Percentiles rank a stretch among this genome's conserved stretches.
These are phyloP conservation scores for Suillus subaureus DNA, from an alignment of 768 basidiomycete species.

Conservation along the genomic window DNA sequence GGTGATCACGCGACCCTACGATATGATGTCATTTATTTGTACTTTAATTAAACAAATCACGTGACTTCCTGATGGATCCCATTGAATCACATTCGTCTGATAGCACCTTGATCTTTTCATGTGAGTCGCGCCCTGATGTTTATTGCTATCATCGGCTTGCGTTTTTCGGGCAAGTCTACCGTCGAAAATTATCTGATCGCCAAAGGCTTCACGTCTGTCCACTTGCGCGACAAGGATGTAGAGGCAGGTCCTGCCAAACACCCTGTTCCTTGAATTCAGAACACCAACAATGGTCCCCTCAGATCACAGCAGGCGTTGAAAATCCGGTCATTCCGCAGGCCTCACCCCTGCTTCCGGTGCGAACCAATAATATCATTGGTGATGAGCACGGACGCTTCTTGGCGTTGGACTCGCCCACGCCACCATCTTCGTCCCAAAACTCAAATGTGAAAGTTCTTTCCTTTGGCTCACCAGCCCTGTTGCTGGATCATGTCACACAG, in stretches of 20 bases:
- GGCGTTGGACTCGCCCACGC: conserved; percentile 20
- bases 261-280: conserved; percentile 1
- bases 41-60: neutral
- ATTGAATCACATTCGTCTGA: no score
- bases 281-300: conserved; percentile 2
- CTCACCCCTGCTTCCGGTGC: neutral
- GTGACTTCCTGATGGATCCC: neutral
- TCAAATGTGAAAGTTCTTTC: conserved; percentile 15
- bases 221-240: conserved; percentile 30
- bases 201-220: conserved; percentile 59
- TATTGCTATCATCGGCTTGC: conserved; percentile 67
- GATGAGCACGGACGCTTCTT: conserved; percentile 4
- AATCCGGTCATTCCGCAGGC: neutral
- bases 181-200: conserved; percentile 61
- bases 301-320: neutral
- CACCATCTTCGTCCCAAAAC: conserved; percentile 24
- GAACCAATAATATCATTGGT: conserved; percentile 7
- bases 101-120: neutral
- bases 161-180: conserved; percentile 59
- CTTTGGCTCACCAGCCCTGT: conserved; percentile 49
- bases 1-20: no score
- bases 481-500: conserved; percentile 77
- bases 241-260: conserved; percentile 17
- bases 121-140: conserved; percentile 48
- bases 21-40: no score